Evolutionary conservation across 176 grass and related monocot genomes (phyloP), one percentile per base, ranked within the genome.

Genomic region (Areca catechu): DNA sequence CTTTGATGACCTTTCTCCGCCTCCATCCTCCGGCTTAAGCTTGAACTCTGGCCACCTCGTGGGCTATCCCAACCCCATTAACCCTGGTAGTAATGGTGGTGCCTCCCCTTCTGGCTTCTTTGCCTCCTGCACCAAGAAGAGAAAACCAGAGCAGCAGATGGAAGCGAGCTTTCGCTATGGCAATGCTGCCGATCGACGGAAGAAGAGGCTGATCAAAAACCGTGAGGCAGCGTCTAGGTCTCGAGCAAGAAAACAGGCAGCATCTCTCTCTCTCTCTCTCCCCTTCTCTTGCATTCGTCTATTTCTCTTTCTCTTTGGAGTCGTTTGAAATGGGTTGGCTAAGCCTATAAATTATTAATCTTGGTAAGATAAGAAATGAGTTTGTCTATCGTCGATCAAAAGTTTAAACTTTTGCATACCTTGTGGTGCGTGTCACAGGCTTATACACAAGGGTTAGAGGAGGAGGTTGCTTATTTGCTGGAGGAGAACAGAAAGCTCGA

Each of bases 131-230:
- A 4, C 29, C 4, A 48, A 20, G 19, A 69, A 57, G 53, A 16
- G 22, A 7, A 16, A 4, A 10, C 29, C 15, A 17, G 66, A 69
- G 28, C 53, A 17, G 29, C n/a, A 7, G 2, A n/a, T 24, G 14
- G 15, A 52, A n/a, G 10, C 17, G 50, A 7, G 50, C n/a, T 17
- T 3, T 16, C 9, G 16, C 29, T 3, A 29, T 29, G 27, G 27
- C 27, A 29, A 29, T 29, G 27, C 5, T 6, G 43, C n/a, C 4
- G 68, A 71, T 22, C 48, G 25, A 1, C 58, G 69, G 12, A 50
- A 61, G 22, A 61, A 72, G 69, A 22, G 69, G 23, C 61, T 72
- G 58, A 72, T 72, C 24, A 72, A 62, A 58, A 72, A 72, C n/a
- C 22, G 69, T 48, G 69, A 72, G 49, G 34, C 69, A 3, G 69